These are phyloP conservation scores for Nigrospora sphaerica DNA, from an alignment of 2,329 filamentous ascomycete species.

Conservation along the genomic window DNA sequence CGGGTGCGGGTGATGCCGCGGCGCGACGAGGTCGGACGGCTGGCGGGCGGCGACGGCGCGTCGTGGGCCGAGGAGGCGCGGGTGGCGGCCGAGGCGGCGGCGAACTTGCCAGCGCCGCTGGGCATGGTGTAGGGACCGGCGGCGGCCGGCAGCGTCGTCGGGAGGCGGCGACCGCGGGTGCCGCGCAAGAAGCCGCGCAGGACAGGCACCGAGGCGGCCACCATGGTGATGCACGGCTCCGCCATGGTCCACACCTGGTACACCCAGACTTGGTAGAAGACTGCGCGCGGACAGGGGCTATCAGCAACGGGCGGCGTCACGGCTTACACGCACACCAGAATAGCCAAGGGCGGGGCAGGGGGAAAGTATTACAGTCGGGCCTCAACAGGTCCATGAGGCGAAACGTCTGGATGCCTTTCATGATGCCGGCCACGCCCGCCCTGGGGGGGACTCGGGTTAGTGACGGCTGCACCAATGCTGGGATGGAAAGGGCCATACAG, in stretches of 20 bases:
- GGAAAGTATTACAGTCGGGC: not conserved
- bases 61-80: too few species aligned
- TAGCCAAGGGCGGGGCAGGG: not conserved
- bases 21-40: too few species aligned
- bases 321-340: not conserved
- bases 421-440: not conserved
- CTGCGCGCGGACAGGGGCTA: not conserved
- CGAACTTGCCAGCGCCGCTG: not conserved
- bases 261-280: not conserved
- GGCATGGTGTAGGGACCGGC: not conserved
- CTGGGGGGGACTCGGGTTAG: not conserved
- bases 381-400: not conserved
- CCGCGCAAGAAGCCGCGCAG: conserved; percentile 1
- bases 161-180: not conserved
- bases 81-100: too few species aligned
- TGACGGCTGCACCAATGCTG: not conserved
- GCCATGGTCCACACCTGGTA: not conserved
- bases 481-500: conserved; percentile 9
- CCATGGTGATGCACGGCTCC: not conserved
- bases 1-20: too few species aligned
- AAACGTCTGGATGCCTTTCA: not conserved
- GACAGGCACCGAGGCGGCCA: not conserved
- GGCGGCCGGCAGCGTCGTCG: not conserved
- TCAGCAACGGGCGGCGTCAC: too few species aligned
- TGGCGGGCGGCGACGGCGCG: too few species aligned